Evolutionary conservation across 2,329 filamentous ascomycete genomes (phyloP).

Genomic region (Cladophialophora chaetospira): DNA sequence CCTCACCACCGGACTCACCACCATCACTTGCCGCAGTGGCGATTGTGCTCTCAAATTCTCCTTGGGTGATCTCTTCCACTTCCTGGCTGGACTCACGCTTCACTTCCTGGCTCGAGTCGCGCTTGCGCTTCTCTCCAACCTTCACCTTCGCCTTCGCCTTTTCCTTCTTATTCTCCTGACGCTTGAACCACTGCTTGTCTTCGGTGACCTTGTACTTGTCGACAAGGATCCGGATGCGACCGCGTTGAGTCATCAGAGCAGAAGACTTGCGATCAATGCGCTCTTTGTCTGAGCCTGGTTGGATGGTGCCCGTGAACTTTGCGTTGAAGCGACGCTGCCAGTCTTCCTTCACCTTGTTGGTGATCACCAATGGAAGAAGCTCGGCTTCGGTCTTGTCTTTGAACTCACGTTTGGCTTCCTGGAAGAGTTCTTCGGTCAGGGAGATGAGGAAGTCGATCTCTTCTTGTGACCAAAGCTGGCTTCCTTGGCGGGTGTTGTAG

Average conservation of each 20-base stretch:
- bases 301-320: constrained; percentile 18
- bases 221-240: constrained; percentile 2
- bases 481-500: background rate
- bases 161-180: background rate
- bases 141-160: background rate
- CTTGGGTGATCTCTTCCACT: background rate
- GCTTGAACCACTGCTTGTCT: constrained; percentile 13
- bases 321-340: constrained; percentile 19
- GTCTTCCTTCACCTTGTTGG: constrained; percentile 5
- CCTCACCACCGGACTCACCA: no score
- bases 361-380: constrained; percentile 4
- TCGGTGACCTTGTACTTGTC: constrained; percentile 10
- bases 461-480: constrained; percentile 34
- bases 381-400: constrained; percentile 3
- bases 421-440: constrained; percentile 4
- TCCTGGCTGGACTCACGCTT: background rate
- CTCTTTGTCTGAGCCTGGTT: background rate
- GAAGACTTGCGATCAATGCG: constrained; percentile 12
- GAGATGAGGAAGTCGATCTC: constrained; percentile 22
- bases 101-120: background rate
- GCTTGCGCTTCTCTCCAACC: constrained; percentile 8
- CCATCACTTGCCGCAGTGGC: no score
- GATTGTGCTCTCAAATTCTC: no score
- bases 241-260: constrained; percentile 19
- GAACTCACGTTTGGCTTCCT: background rate